Evolutionary conservation across 23 red algal genomes (phyloP), one percentile per base, ranked within the genome.

Genomic region (Pyropia haitanensis): DNA sequence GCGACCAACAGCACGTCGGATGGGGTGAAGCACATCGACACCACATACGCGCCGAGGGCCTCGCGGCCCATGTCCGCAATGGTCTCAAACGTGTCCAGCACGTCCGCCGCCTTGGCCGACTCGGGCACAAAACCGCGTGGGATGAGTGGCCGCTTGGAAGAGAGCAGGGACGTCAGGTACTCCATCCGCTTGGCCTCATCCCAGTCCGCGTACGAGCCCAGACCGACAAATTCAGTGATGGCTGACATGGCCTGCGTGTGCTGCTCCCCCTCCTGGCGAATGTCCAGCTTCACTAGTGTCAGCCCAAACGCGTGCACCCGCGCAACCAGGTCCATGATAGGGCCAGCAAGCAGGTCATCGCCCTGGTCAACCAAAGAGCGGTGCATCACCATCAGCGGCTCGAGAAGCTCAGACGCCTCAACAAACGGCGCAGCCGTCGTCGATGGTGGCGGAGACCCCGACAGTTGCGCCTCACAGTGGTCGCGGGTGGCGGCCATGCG

Each of bases 21-120:
- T 19, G 94, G 80, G 53, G 77, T 49, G 79, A 98, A 87, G 70
- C 94, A 98, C 94, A 98, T 98, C 8, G 94, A 98, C 19, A 98
- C 91, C 17, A 98, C 70, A 64, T 98, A 98, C 15, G 94, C 94
- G 18, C 94, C 85, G 26, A 98, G 74, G 9, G 71, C 80, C 63
- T 98, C 94, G 14, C 65, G 80, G 14, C 77, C 76, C 24, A 95
- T 69, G n/a, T 64, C 72, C 16, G 86, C 71, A 20, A 88, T 70
- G 53, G 53, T 52, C 66, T 87, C 75, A 58, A 98, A 98, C 9
- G 85, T 91, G 54, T 90, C 79, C 66, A 98, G 65, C 0, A 98
- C 72, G 27, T 80, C 83, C 85, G 91, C 77, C 1, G 84, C 75
- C 79, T 78, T 78, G 14, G 60, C 81, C 27, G 69, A 61, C 21